These are phyloP conservation scores for Gastrolobium villosum DNA, from an alignment of 306 rosid species.

Conservation along the genomic window DNA sequence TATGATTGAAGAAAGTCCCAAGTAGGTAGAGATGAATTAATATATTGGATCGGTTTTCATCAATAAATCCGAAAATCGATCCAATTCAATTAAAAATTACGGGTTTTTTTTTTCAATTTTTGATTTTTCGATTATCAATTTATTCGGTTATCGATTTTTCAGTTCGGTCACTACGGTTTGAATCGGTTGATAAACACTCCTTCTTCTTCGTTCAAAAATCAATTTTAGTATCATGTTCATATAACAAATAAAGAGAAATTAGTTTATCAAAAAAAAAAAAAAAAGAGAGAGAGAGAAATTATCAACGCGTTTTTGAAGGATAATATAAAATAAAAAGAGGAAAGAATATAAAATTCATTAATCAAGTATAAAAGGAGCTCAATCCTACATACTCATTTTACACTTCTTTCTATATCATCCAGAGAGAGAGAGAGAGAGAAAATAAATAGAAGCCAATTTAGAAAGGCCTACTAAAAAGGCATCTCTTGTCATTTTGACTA, in stretches of 20 bases:
- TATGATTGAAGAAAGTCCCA: no score
- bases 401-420: not conserved
- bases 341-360: not conserved
- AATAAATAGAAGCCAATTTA: not conserved
- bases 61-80: no score
- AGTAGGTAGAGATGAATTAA: no score
- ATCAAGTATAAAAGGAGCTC: not conserved
- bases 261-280: no score
- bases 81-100: no score
- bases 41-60: no score
- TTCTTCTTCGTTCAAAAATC: not conserved
- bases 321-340: not conserved
- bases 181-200: no score
- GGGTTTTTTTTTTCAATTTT: no score
- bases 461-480: not conserved
- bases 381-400: not conserved
- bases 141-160: no score
- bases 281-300: no score
- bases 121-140: no score
- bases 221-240: not conserved
- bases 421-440: not conserved
- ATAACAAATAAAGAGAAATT: not conserved
- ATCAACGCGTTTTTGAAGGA: slow-evolving; percentile 60
- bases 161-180: no score
- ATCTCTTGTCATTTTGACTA: not conserved